Conservation (phyloP, 352 stramenopile species). For the Phytopythium oedochilum region DNA sequence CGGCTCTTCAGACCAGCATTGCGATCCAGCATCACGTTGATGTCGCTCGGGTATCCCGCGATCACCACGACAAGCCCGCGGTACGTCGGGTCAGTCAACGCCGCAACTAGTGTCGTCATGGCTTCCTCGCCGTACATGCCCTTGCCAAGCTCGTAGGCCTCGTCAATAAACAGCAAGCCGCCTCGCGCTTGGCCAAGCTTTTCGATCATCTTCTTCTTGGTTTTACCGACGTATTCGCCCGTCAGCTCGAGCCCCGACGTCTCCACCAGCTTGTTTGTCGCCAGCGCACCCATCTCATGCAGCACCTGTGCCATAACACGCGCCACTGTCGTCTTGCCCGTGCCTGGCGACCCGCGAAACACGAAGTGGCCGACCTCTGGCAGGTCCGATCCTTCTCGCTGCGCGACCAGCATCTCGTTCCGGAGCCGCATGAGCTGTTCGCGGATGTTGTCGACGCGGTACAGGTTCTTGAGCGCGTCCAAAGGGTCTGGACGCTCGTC, state of each 20-base stretch:
- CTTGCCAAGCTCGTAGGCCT: conserved; percentile 90
- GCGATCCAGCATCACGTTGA: conserved; percentile 86
- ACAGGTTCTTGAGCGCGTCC: conserved; percentile 37
- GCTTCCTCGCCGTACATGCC: conserved; percentile 78
- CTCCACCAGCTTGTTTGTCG: conserved; percentile 90
- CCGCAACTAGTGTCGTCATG: conserved; percentile 86
- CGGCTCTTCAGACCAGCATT: conserved; percentile 90
- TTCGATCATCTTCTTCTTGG: conserved; percentile 84
- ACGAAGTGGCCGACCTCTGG: conserved; percentile 77
- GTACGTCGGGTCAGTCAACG: conserved; percentile 85
- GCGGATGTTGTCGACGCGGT: conserved; percentile 61
- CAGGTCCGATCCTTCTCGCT: conserved; percentile 53
- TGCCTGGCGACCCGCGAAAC: conserved; percentile 87
- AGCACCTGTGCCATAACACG: conserved; percentile 92
- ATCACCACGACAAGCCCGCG: conserved; percentile 88
- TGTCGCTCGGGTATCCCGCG: conserved; percentile 85
- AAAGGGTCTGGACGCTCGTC: conserved; percentile 28
- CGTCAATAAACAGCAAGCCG: conserved; percentile 92
- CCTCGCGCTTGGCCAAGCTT: conserved; percentile 87
- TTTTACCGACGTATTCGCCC: conserved; percentile 85
- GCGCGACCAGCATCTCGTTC: conserved; percentile 57
- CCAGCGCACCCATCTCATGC: conserved; percentile 89
- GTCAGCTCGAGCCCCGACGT: conserved; percentile 85
- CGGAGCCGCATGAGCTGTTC: conserved; percentile 42
- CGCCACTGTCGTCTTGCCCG: conserved; percentile 89